Conservation (phyloP, 148 eudicot species). For the Chenopodium quinoa region DNA sequence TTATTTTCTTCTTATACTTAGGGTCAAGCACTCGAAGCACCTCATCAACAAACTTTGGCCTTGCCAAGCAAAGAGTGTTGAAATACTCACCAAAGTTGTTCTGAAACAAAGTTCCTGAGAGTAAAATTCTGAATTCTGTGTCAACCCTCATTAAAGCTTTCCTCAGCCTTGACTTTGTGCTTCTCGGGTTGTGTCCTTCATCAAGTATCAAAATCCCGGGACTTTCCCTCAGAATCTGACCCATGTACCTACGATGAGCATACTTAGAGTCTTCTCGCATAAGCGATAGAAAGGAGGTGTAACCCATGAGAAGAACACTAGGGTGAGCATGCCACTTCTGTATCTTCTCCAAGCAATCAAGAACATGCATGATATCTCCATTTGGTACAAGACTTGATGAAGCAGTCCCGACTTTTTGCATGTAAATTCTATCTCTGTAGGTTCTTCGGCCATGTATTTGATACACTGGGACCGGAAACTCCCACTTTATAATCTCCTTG, state of each 20-base stretch:
- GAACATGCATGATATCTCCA: constrained; percentile 84
- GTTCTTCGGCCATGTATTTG: constrained; percentile 91
- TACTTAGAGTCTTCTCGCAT: constrained; percentile 86
- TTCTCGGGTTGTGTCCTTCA: constrained; percentile 98
- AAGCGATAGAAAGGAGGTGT: constrained; percentile 78
- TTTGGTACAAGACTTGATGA: constrained; percentile 57
- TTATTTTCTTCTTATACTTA: constrained; percentile 61
- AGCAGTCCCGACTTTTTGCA: constrained; percentile 43
- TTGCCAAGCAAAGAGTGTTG: constrained; percentile 84
- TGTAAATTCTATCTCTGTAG: constrained; percentile 67
- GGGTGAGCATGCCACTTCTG: constrained; percentile 95
- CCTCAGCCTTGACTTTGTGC: constrained; percentile 83
- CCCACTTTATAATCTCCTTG: constrained; percentile 91
- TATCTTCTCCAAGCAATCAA: constrained; percentile 88
- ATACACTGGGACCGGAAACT: constrained; percentile 88
- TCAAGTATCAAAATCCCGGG: constrained; percentile 86
- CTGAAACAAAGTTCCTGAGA: constrained; percentile 89
- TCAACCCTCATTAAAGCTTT: constrained; percentile 82
- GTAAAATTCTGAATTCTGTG: constrained; percentile 70
- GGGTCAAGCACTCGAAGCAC: constrained; percentile 75
- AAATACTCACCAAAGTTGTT: constrained; percentile 96
- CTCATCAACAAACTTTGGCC: constrained; percentile 81
- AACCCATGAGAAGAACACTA: constrained; percentile 94
- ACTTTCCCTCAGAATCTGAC: constrained; percentile 68
- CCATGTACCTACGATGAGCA: constrained; percentile 82